A percentile compares a stretch with the other conserved stretches of the same genome.
These are phyloP conservation scores for Priceomyces fermenticarens DNA, from an alignment of 805 yeast species.

Conservation along the genomic window DNA sequence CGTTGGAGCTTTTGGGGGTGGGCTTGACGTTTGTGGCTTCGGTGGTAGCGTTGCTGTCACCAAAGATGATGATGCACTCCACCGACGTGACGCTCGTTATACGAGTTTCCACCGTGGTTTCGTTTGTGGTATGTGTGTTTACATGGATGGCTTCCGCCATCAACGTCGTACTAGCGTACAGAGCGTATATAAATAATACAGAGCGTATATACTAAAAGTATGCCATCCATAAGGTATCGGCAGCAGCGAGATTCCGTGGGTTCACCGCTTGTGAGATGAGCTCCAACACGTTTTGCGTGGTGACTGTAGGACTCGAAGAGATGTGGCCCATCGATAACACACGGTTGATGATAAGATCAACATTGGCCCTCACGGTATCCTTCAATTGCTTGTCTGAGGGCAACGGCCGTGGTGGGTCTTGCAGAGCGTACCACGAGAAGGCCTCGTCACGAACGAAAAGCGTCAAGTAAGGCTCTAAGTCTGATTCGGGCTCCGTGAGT, in stretches of 20 bases:
- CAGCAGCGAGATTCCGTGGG: constrained; percentile 87
- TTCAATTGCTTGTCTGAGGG: constrained; percentile 81
- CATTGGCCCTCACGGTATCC: constrained; percentile 85
- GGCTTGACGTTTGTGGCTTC: constrained; percentile 14
- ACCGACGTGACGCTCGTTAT: constrained; percentile 30
- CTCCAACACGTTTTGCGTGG: constrained; percentile 87
- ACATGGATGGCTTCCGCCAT: constrained; percentile 11
- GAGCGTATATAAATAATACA: constrained; percentile 14
- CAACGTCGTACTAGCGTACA: constrained; percentile 9
- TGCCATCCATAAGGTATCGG: constrained; percentile 95
- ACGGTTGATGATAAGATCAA: constrained; percentile 77
- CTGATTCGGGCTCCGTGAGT: constrained; percentile 86
- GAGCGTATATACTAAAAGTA: constrained; percentile 52
- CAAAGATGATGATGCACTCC: too few species aligned
- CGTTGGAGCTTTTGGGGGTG: constrained; percentile 19
- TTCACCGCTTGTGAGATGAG: constrained; percentile 92
- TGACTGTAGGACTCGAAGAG: constrained; percentile 64
- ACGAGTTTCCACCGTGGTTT: constrained; percentile 16
- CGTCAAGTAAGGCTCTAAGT: constrained; percentile 86
- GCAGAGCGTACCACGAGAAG: constrained; percentile 88
- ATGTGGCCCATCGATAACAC: constrained; percentile 67
- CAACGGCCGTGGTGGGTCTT: constrained; percentile 66
- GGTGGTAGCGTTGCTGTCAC: constrained; percentile 17
- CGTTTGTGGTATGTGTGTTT: constrained; percentile 14
- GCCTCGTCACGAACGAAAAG: constrained; percentile 95